phyloP scores from a whole-genome alignment of 306 rosid species.

The Malus asiatica region DNA sequence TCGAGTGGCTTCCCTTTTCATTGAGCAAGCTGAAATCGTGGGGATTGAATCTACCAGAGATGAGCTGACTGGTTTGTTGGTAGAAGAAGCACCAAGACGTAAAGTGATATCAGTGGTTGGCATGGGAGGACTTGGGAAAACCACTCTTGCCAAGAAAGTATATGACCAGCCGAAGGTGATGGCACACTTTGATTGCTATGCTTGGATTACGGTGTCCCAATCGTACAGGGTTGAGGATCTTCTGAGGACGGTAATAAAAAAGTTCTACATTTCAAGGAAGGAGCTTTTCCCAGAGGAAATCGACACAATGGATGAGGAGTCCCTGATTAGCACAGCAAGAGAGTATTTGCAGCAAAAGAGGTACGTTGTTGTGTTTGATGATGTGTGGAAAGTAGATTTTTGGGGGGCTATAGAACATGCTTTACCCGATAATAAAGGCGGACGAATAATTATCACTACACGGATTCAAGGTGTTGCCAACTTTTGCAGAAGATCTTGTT shows the following conservation, averaged over 20 bases:
- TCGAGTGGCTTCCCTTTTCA: background rate
- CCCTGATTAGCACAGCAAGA: background rate
- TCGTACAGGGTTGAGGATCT: background rate
- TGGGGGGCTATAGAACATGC: background rate
- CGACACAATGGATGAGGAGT: background rate
- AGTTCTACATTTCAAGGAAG: background rate
- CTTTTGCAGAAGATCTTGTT: background rate
- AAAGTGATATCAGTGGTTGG: slow-evolving; percentile 2
- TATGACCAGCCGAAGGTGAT: background rate
- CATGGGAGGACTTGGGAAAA: slow-evolving; percentile 17
- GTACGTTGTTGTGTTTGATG: slow-evolving; percentile 14
- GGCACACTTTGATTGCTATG: background rate
- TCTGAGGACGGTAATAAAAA: background rate
- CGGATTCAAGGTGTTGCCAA: background rate
- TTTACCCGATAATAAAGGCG: background rate
- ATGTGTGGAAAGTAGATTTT: slow-evolving; percentile 9
- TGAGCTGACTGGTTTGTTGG: background rate
- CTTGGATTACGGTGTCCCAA: slow-evolving; percentile 15
- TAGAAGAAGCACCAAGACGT: background rate
- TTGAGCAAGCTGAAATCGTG: background rate
- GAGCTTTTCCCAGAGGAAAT: background rate
- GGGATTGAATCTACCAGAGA: slow-evolving; percentile 10
- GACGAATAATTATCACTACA: slow-evolving; percentile 11
- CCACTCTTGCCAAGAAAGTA: slow-evolving; percentile 8
- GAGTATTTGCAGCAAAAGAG: slow-evolving; percentile 3